Base-by-base conservation (phyloP, 768 basidiomycete genomes). In the Stropharia rugosoannulata region DNA sequence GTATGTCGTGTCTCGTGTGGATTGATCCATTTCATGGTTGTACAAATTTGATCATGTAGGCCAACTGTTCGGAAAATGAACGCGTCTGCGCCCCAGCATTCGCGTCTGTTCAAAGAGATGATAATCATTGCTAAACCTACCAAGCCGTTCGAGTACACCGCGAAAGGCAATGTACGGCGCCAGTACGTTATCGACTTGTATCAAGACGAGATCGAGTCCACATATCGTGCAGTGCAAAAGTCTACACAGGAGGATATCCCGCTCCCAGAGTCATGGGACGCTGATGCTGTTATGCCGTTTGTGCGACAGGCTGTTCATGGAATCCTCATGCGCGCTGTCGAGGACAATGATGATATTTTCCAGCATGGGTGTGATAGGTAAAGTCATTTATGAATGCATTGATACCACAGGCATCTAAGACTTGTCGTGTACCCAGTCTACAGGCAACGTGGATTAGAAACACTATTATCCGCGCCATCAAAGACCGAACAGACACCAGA, bases 101-200 rank as follows among this genome's bases (percentile, higher is more conserved):
- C 76, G 0, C 62, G 76, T n/a, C 61, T 81, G 3, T 79, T 79
- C 67, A 79, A 78, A 55, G 50, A 79, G 76, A 81, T 80, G 75
- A 72, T 82, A 46, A 46, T 79, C 3, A 65, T 78, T 27, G 60
- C 73, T 1, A 66, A 65, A 2, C 70, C 74, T 0, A 62, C 65
- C 3, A 75, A 75, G 52, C 78, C 79, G 1, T 79, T 81, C 55
- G 63, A 60, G 5, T 73, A 72, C 47, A 80, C 78, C 0, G 65
- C 72, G 1, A 81, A 81, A 63, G 68, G 68, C 29, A 75, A 73
- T 0, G 60, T 72, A 0, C 64, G 72, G 15, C 70, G 78, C 13
- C 68, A 71, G 18, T 66, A 64, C 12, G 69, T 75, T 22, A 59
- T 79, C 29, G 62, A 64, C 10, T 62, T 68, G 1, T 80, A 81